These are phyloP conservation scores for Xylariaceae sp. DNA, from an alignment of 2,329 filamentous ascomycete species.

Conservation along the genomic window DNA sequence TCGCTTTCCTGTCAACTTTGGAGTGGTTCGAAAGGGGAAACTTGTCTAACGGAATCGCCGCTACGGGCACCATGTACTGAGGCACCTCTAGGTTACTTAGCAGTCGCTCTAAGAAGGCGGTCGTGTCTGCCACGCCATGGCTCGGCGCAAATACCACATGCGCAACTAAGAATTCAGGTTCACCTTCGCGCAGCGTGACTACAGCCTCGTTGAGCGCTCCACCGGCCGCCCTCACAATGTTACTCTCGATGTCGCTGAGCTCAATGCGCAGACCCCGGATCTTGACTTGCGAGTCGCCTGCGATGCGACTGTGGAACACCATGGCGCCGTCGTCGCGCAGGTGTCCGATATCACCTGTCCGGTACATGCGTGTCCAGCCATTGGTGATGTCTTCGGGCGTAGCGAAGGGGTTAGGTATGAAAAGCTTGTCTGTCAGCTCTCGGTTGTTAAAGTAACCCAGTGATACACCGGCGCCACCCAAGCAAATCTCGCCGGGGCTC, in stretches of 20 bases:
- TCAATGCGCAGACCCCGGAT: conserved; percentile 43
- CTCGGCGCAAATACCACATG: conserved; percentile 35
- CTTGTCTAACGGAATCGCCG: conserved; percentile 1
- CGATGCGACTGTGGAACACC: conserved; percentile 45
- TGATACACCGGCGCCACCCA: conserved; percentile 47
- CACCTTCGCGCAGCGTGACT: conserved; percentile 6
- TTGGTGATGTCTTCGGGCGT: not conserved
- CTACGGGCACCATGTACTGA: conserved; percentile 27
- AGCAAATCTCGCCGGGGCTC: conserved; percentile 49
- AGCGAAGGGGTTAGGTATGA: conserved; percentile 7
- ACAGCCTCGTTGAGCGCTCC: conserved; percentile 20
- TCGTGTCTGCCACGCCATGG: not conserved
- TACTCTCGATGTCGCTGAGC: conserved; percentile 43
- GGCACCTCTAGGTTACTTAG: conserved; percentile 13
- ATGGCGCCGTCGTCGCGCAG: conserved; percentile 45
- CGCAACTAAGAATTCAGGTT: conserved; percentile 34
- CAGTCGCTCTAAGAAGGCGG: conserved; percentile 19
- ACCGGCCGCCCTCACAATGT: conserved; percentile 20
- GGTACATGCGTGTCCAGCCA: conserved; percentile 24
- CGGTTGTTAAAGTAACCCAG: conserved; percentile 43
- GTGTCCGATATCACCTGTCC: conserved; percentile 50
- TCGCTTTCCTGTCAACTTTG: conserved; percentile 26
- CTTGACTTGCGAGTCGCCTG: conserved; percentile 46
- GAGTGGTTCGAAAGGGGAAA: conserved; percentile 19
- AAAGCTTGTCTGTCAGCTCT: conserved; percentile 15